Percentiles rank a stretch among this genome's conserved stretches.
phyloP scores from a whole-genome alignment of 2,329 filamentous ascomycete genomes.

The Aspergillus sergii region DNA sequence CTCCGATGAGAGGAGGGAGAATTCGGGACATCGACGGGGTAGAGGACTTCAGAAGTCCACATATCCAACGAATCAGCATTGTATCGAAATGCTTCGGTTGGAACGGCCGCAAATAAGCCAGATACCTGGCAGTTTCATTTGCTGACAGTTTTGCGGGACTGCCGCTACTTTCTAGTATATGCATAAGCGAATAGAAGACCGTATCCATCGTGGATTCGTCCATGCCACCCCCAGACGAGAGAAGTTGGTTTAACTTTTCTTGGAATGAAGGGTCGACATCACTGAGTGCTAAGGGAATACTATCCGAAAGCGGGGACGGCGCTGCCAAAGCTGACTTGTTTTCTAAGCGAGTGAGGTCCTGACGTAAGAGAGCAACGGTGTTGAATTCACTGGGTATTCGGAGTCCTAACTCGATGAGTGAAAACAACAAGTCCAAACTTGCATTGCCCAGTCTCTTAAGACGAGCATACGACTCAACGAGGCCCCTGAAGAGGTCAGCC shows the following conservation, averaged over 20 bases:
- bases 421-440: constrained; percentile 45
- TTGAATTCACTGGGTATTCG: constrained; percentile 43
- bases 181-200: constrained; percentile 45
- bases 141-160: constrained; percentile 32
- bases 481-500: constrained; percentile 44
- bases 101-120: constrained; percentile 48
- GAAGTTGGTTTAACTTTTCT: constrained; percentile 50
- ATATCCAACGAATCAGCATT: constrained; percentile 48
- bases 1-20: constrained; percentile 46
- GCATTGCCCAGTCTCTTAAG: constrained; percentile 39
- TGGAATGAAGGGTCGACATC: constrained; percentile 44
- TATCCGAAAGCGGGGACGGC: constrained; percentile 52
- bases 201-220: constrained; percentile 47
- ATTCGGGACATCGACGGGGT: constrained; percentile 35
- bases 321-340: constrained; percentile 47
- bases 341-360: constrained; percentile 47
- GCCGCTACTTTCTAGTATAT: constrained; percentile 37
- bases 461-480: constrained; percentile 43
- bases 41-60: constrained; percentile 37
- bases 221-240: constrained; percentile 49
- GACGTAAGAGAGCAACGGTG: constrained; percentile 45
- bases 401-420: constrained; percentile 48
- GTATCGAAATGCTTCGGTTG: constrained; percentile 47
- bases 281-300: constrained; percentile 45
- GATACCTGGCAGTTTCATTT: constrained; percentile 43